Conservation (phyloP, 306 rosid genomes). For the Quercus dentata region DNA sequence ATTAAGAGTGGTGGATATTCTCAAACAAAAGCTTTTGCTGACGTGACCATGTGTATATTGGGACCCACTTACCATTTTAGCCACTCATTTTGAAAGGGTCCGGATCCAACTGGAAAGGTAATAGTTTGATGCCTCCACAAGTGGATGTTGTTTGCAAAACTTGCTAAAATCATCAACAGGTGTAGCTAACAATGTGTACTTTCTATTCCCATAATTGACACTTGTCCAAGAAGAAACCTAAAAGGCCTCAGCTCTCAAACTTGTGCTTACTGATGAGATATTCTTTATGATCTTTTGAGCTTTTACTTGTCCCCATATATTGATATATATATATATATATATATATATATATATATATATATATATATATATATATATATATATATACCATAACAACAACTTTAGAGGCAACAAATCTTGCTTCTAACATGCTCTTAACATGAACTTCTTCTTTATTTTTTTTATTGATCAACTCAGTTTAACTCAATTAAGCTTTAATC, state of each 20-base stretch:
- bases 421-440: not conserved
- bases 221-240: not conserved
- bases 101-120: constrained; percentile 30
- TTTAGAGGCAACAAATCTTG: not conserved
- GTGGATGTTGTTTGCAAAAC: not conserved
- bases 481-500: no score
- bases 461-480: no score
- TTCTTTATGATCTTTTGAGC: not conserved
- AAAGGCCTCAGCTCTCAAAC: not conserved
- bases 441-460: not conserved
- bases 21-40: not conserved
- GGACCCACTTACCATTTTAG: constrained; percentile 8
- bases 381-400: not conserved
- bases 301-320: not conserved
- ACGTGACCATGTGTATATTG: constrained; percentile 39
- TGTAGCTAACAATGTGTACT: not conserved
- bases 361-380: no score
- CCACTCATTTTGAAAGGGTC: constrained; percentile 18
- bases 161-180: not conserved
- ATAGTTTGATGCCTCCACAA: constrained; percentile 16
- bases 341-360: no score
- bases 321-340: not conserved
- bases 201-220: not conserved
- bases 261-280: not conserved
- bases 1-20: not conserved